phyloP scores from a whole-genome alignment of 2,329 filamentous ascomycete species.

The Chrysoporthe cubensis region DNA sequence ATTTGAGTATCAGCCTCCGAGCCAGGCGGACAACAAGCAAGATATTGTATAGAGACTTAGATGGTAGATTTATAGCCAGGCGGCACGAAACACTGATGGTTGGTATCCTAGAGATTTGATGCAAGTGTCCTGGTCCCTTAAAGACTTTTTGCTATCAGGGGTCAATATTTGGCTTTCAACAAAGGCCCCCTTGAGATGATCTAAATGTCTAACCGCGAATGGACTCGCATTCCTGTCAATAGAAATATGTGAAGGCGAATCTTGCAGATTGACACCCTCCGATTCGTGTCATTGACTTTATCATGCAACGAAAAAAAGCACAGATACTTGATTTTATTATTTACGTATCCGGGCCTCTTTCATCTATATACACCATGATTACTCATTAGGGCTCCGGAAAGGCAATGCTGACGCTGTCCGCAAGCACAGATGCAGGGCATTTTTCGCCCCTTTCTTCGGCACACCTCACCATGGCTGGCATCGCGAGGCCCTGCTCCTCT shows the following conservation, averaged over 20 bases:
- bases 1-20: conserved; percentile 54
- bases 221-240: not conserved
- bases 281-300: not conserved
- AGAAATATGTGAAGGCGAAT: not conserved
- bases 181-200: too few species aligned
- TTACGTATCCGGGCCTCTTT: not conserved
- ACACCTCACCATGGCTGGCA: not conserved
- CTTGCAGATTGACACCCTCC: not conserved
- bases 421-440: not conserved
- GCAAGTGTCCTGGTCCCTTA: not conserved
- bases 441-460: not conserved
- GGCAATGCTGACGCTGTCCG: not conserved
- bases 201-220: too few species aligned
- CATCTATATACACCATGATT: not conserved
- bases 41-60: conserved; percentile 25
- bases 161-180: too few species aligned
- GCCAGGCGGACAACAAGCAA: conserved; percentile 22
- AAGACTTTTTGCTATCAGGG: too few species aligned
- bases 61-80: not conserved
- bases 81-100: not conserved
- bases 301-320: not conserved
- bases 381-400: not conserved
- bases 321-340: not conserved
- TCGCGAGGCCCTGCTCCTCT: not conserved
- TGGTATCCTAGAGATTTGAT: not conserved